Evolutionary conservation across 2,329 filamentous ascomycete genomes (phyloP), one percentile per base, ranked within the genome.

Genomic region (Xylariaceae sp.): DNA sequence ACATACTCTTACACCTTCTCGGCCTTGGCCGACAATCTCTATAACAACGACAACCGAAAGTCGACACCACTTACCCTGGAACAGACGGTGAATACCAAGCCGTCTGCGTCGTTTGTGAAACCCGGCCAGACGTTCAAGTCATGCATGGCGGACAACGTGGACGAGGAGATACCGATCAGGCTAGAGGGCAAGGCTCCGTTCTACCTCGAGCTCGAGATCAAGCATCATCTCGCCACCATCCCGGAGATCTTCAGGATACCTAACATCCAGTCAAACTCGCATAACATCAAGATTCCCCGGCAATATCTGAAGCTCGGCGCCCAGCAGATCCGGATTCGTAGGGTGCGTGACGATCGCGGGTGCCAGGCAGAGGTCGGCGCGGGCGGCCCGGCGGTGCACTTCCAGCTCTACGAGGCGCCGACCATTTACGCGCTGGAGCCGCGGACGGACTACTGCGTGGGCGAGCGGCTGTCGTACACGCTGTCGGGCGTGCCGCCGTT

Each of bases 51-150:
- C 49, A 68, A 72, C 40, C 72, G 66, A 46, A 75, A 75, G 44
- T 80, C 81, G 50, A 65, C 68, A 14, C 75, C 81, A 5, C 57
- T 95, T 21, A 67, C 75, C 10, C 67, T 98, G 19, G 77, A 83
- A 46, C 92, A 98, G 58, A 81, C 72, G 16, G 87, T 98, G 31
- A 83, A 94, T 51, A 72, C 86, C 11, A 83, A 83, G 38, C 92
- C 92, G 1, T 77, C 80, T 3, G 92, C 89, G 4, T 70, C 73
- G 5, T 98, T 98, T 53, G 71, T 74, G 38, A 85, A 85, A 45
- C 86, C 89, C 3, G 89, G 89, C 12, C 92, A 92, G 58, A 89
- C 86, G 1, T 95, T 95, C 68, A 94, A 92, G 56, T 94, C 90
- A 60, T 98, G 92, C 63, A 82, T 88, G 56, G 80, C 88, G 30